Conservation (phyloP, 495 filamentous ascomycete species). For the Neurospora intermedia region DNA sequence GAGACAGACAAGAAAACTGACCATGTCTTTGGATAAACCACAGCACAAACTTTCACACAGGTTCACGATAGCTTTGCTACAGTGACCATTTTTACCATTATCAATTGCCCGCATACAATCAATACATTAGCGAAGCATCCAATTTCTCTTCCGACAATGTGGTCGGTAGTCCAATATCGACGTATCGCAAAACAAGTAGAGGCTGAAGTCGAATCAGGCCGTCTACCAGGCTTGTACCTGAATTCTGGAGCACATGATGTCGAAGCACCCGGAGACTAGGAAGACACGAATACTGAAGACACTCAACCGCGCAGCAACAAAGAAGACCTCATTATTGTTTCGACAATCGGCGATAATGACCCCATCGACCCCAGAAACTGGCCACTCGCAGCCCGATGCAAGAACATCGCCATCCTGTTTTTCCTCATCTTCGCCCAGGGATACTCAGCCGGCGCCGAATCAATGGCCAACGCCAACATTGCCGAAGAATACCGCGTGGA, state of each 20-base stretch:
- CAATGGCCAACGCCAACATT: constrained; percentile 20
- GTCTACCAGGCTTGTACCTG: not conserved
- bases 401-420: constrained; percentile 27
- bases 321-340: constrained; percentile 5
- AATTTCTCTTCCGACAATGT: not conserved
- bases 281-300: not conserved
- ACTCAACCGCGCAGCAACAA: not conserved
- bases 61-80: not conserved
- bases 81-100: not conserved
- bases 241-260: not conserved
- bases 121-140: not conserved
- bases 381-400: constrained; percentile 17
- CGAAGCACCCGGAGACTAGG: not conserved
- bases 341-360: constrained; percentile 4
- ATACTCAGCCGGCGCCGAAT: constrained; percentile 23
- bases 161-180: constrained; percentile 6
- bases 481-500: constrained; percentile 19
- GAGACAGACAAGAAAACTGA: not conserved
- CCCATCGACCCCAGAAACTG: constrained; percentile 24
- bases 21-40: not conserved
- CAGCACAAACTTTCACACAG: not conserved
- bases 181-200: constrained; percentile 2
- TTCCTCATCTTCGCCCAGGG: constrained; percentile 25
- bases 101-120: not conserved
- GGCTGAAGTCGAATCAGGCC: not conserved